Base-by-base conservation (phyloP, 345 rosid genomes). In the Stellera chamaejasme region DNA sequence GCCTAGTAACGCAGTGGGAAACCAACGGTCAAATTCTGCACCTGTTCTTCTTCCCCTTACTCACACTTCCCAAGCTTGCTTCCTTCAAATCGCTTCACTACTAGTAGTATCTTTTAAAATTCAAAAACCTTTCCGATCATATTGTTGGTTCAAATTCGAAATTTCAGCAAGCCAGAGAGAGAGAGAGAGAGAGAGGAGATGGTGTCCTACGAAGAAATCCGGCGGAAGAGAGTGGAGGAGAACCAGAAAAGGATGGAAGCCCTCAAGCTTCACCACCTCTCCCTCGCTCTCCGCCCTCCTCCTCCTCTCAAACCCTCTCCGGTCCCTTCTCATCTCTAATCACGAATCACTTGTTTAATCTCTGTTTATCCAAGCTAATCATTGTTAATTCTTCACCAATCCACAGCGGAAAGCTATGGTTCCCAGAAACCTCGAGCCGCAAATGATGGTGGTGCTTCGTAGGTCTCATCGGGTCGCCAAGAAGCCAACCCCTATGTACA, bases 181-280 rank as follows among this genome's bases (percentile, higher is more conserved):
- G 55, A 54, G 11, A 64, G 59, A 8, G n/a, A n/a, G n/a, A n/a
- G n/a, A n/a, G n/a, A n/a, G n/a, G n/a, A n/a, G n/a, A 67, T 70
- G 53, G 28, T 27, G 1, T 59, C 74, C 10, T 90, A 84, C 68
- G 97, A 87, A 65, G 89, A 87, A 54, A 66, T 63, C 60, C 78
- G 91, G 43, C 67, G 60, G 25, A 60, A 60, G 65, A 77, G 93
- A 62, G 26, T 90, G 55, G 96, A 84, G 64, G 94, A 87, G 66
- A 90, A 90, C 76, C 79, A 70, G 78, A 82, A 81, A 75, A 70
- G 93, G 54, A 84, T 87, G 97, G 94, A 87, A 58, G 89, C 87
- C 32, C 84, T 90, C 55, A 87, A 84, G 62, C 80, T 87, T 48
- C 79, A 75, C 13, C 57, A 61, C 59, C 89, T 90, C 46, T 71